Evolutionary conservation across 1,284 basidiomycete species (phyloP).

Genomic region (Exsudoporus floridanus): DNA sequence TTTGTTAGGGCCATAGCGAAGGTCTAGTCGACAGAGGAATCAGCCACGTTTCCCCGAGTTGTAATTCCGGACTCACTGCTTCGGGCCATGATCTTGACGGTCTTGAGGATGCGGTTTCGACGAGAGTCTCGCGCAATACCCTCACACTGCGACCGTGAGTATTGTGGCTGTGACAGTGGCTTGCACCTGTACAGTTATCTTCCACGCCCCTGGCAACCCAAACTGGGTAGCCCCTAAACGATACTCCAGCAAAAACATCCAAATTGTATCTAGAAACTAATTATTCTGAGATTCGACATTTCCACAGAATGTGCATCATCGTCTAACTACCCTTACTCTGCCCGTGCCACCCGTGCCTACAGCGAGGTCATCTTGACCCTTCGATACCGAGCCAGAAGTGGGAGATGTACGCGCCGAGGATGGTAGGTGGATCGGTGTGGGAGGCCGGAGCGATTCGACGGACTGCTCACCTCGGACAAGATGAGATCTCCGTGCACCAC

Average conservation of each 20-base stretch:
- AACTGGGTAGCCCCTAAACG: slow-evolving; percentile 19
- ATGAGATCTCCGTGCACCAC: slow-evolving; percentile 36
- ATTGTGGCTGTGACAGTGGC: slow-evolving; percentile 33
- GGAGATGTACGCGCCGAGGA: slow-evolving; percentile 51
- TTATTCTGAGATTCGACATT: slow-evolving; percentile 14
- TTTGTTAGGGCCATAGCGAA: slow-evolving; percentile 89
- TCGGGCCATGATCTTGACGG: slow-evolving; percentile 64
- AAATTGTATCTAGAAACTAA: slow-evolving; percentile 10
- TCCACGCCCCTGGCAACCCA: slow-evolving; percentile 23
- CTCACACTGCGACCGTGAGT: slow-evolving; percentile 18
- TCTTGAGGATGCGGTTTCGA: slow-evolving; percentile 54
- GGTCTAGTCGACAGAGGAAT: slow-evolving; percentile 53
- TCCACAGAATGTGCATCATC: slow-evolving; percentile 30
- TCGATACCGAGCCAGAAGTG: slow-evolving; percentile 38
- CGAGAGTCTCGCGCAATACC: slow-evolving; percentile 13
- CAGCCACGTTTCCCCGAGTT: neutral
- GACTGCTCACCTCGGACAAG: slow-evolving; percentile 36
- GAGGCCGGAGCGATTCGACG: slow-evolving; percentile 32
- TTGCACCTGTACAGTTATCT: slow-evolving; percentile 46
- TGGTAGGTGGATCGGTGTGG: slow-evolving; percentile 38
- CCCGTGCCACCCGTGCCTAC: slow-evolving; percentile 30
- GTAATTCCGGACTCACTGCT: slow-evolving; percentile 51
- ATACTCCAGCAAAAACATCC: neutral
- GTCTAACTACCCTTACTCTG: slow-evolving; percentile 50
- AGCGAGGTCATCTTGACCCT: slow-evolving; percentile 36